Base-by-base conservation (phyloP, 2,329 filamentous ascomycete species). In the Aspergillus sp. region DNA sequence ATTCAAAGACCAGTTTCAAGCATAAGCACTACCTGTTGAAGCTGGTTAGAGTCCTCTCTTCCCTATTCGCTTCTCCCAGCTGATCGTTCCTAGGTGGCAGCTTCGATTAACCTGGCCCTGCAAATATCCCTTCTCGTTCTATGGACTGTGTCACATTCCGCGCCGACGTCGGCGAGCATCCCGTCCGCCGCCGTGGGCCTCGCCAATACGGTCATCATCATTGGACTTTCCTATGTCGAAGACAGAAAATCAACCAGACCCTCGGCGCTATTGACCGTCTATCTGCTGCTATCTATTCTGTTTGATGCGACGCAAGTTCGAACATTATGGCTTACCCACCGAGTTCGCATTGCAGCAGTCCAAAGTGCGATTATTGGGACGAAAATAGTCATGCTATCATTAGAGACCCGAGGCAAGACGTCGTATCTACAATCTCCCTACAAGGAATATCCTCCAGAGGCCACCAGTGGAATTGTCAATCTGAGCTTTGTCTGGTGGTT, bases 391-490 rank as follows among this genome's bases (percentile, higher is more conserved):
- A 47, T 73, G 5, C 54, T 73, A 3, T 52, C 67, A 7, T 58
- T 72, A 2, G 74, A 76, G 54, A 61, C 65, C 12, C 58, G 53
- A 31, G 63, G 67, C n/a, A 77, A 77, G 48, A 50, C 59, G 33
- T 45, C 37, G 7, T 40, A 47, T 27, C 48, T 59, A 5, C 49
- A 48, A 29, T 47, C 41, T 5, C 19, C 19, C 19, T 12, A 12
- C 8, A 34, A 34, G 19, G 12, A 45, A 13, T 43, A 36, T 28
- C 30, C 59, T 2, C 44, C 54, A 7, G 59, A 63, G 38, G 42
- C 51, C 2, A 54, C 51, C 3, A 50, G 52, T 32, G 52, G 55
- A 13, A 47, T 61, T 5, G 52, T 63, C 36, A 61, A 56, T 40
- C 57, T 59, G 7, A 58, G 47, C 33, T 27, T 62, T 3, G 56